These are phyloP conservation scores for Exophiala viscosa DNA, from an alignment of 2,329 filamentous ascomycete genomes.

Conservation along the genomic window DNA sequence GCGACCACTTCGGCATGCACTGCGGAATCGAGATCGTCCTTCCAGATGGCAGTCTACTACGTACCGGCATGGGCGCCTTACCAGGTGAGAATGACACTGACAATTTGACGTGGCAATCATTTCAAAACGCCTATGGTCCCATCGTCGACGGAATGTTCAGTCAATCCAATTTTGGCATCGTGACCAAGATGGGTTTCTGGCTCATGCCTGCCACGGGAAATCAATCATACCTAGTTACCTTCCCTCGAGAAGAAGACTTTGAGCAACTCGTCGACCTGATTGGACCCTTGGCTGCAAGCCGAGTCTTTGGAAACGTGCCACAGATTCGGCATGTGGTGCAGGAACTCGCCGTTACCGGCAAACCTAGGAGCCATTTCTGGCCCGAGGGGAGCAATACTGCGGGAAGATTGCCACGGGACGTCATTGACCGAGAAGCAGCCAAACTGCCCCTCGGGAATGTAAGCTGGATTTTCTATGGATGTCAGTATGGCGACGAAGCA, in stretches of 20 bases:
- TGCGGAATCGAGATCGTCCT: conserved; percentile 44
- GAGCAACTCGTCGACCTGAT: conserved; percentile 39
- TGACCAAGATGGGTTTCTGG: conserved; percentile 54
- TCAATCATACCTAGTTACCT: conserved; percentile 43
- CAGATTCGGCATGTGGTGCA: conserved; percentile 45
- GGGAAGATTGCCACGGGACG: background rate
- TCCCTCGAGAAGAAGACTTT: conserved; percentile 49
- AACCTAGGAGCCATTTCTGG: conserved; percentile 1
- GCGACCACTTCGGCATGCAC: conserved; percentile 45
- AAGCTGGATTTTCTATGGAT: conserved; percentile 51
- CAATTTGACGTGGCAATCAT: conserved; percentile 22
- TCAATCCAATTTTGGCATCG: conserved; percentile 51
- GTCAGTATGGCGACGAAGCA: conserved; percentile 35
- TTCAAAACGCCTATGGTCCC: conserved; percentile 41
- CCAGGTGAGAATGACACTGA: conserved; percentile 2
- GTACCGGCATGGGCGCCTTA: conserved; percentile 40
- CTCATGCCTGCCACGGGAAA: conserved; percentile 54
- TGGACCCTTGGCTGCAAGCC: conserved; percentile 34
- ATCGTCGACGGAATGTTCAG: conserved; percentile 47
- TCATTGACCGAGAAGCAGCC: background rate
- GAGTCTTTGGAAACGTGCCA: conserved; percentile 48
- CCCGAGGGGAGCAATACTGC: background rate
- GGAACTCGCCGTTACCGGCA: conserved; percentile 40
- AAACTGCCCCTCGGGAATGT: conserved; percentile 5
- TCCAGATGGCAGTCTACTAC: conserved; percentile 36